Base-by-base conservation (phyloP, 2,329 filamentous ascomycete genomes). In the Sarocladium oryzae region DNA sequence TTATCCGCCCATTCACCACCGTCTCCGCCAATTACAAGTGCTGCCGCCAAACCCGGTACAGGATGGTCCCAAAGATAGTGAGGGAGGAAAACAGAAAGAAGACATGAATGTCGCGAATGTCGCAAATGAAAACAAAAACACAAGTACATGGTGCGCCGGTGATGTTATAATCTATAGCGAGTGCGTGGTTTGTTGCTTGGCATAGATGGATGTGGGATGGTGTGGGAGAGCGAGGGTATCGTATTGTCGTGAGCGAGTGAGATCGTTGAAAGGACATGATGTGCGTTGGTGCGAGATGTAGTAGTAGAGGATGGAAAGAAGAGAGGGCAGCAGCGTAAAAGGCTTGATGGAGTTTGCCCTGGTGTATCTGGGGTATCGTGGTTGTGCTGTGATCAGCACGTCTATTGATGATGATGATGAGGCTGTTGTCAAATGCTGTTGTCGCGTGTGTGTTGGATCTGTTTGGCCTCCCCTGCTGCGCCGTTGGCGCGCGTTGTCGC, bases 191-290 rank as follows among this genome's bases (percentile, higher is more conserved):
- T 13, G 16, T 8, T 36, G 33, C 15, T 11, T 36, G 3, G 4
- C 21, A 8, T 43, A 18, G 11, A 6, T 13, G 36, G 11, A 20
- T 43, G 18, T n/a, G 7, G 4, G 16, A 26, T 32, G 28, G 43
- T 20, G 24, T 20, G 28, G 32, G 26, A 48, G 43, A 48, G 43
- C 43, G 43, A 48, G 43, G 43, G 43, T 48, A 48, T 48, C 43
- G 43, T 48, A n/a, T 40, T 7, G 10, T 48, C 43, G 26, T 48
- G 40, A 45, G 43, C 43, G 43, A 48, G 28, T 48, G 43, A 33
- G 24, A n/a, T 30, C 43, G 26, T 32, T 30, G 13, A 30, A 26
- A 48, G 28, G 21, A 21, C 7, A 13, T 20, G 33, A 18, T 36
- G 33, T 8, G 15, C 7, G 33, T 5, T 6, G 33, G n/a, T 36